Base-by-base conservation (phyloP, 192 early-diverging fungal genomes). In the Backusella australiensis region DNA sequence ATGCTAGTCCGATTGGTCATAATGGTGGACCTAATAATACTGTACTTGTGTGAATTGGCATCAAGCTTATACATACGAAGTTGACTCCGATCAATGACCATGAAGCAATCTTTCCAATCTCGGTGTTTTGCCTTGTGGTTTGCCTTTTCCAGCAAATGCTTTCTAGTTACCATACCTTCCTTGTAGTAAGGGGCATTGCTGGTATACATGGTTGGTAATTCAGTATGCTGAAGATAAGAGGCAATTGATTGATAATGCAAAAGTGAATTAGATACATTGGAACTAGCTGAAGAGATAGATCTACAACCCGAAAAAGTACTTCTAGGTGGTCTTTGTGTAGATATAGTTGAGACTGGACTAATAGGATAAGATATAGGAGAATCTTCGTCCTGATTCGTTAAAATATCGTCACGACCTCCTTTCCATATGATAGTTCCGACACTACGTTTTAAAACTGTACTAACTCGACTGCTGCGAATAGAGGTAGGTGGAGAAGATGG, bases 121-220 rank as follows among this genome's bases (percentile, higher is more conserved):
- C 96, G 89, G 78, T 95, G 84, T 32, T 91, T 90, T 6, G 95
- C 94, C 83, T 93, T 94, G 66, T 93, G 89, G 68, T 91, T 92
- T 0, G 87, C 86, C 6, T 87, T 81, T 80, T 96, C 95, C 74
- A 91, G 86, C 71, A 94, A 79, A 79, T 96, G 94, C 80, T 98
- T 98, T 49, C 96, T 87, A 73, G 94, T 90, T 36, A 98, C 86
- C 41, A 94, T 84, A n/a, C 94, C 92, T 78, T 94, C 92, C 71
- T 90, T 90, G 17, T 86, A 82, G 52, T 82, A 84, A 70, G 87
- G 79, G 63, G 75, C 76, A 36, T 69, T 52, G 23, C 72, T 72
- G 6, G 67, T 74, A 52, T 76, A 82, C 4, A 36, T 21, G 12
- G 59, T 74, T 0, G 77, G 65, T 5, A 82, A 32, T 34, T 82